Evolutionary conservation across 2,329 filamentous ascomycete genomes (phyloP), one percentile per base, ranked within the genome.

Genomic region (Huntiella abstrusa): DNA sequence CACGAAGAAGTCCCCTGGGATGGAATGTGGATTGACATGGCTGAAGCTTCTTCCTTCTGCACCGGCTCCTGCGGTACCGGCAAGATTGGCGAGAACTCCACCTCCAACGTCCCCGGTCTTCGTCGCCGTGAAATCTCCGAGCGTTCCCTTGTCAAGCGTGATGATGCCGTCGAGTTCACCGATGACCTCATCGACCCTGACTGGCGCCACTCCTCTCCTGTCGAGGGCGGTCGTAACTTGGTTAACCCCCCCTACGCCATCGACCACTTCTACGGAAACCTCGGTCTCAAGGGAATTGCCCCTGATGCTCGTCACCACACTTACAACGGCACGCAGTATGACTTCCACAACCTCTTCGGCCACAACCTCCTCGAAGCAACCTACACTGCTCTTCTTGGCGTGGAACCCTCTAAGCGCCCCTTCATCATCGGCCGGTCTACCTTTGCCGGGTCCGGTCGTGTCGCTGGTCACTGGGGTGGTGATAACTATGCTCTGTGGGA

Each of bases 351-450:
- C 55, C 62, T 91, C 1, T 88, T 70, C 55, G 83, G 83, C 1
- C 70, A 82, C 54, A 75, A 80, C 57, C 82, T 87, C 52, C 66
- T 85, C 48, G 80, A 81, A 50, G 80, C 82, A 7, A 91, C 84
- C 0, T 84, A 85, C 56, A 64, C 79, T 41, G 81, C 75, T 48
- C 71, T 91, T 32, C 63, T 78, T 3, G 58, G 66, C 2, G 66
- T 83, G 13, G 73, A 75, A 50, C 75, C 80, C 0, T 67, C 63
- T 11, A 81, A 82, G 58, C 75, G 85, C 0, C 85, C 85, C 0
- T 83, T 92, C 61, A 81, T 93, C 56, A 85, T 93, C 55, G 82
- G 80, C 0, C 77, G 85, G 12, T 83, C 79, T 35, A 91, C 83
- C 1, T 91, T 88, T 55, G 70, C 82, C 7, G 83, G 84, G 3